A percentile compares a stretch with the other conserved stretches of the same genome.
phyloP scores from a whole-genome alignment of 1,139 yeast genomes.

The Saccharomyces hybrid region DNA sequence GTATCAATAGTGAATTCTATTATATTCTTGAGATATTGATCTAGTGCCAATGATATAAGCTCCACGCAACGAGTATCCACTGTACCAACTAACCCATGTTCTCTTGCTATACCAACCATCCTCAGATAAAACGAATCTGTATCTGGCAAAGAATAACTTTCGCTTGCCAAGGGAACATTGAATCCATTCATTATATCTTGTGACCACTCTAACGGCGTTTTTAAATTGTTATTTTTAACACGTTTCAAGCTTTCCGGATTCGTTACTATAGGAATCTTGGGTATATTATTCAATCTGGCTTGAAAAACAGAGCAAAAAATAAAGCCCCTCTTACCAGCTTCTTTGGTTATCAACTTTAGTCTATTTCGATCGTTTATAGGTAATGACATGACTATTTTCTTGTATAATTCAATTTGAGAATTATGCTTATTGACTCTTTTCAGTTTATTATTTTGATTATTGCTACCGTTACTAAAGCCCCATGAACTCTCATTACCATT shows the following conservation, averaged over 20 bases:
- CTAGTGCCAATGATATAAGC: constrained; percentile 70
- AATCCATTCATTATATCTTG: constrained; percentile 90
- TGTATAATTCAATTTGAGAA: constrained; percentile 68
- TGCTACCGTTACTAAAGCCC: constrained; percentile 28
- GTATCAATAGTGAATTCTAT: constrained; percentile 71
- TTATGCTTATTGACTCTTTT: constrained; percentile 29
- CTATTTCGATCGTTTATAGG: constrained; percentile 81
- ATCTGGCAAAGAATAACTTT: constrained; percentile 78
- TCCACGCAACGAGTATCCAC: constrained; percentile 68
- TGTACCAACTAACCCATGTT: constrained; percentile 83
- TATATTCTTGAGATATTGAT: constrained; percentile 65
- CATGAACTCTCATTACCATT: constrained; percentile 24
- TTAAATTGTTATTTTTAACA: constrained; percentile 35
- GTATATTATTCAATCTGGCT: constrained; percentile 77
- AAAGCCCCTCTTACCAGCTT: constrained; percentile 70
- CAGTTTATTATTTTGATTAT: constrained; percentile 17
- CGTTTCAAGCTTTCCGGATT: constrained; percentile 41
- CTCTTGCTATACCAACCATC: constrained; percentile 79
- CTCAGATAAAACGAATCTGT: constrained; percentile 58
- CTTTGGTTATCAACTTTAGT: constrained; percentile 74
- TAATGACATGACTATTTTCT: constrained; percentile 79
- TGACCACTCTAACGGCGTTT: constrained; percentile 71
- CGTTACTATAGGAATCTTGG: constrained; percentile 73
- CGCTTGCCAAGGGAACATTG: constrained; percentile 74
- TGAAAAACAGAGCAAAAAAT: constrained; percentile 69